A percentile compares a stretch with the other conserved stretches of the same genome.
Conservation (phyloP, 208 protist genomes). For the Polymyxa betae region DNA sequence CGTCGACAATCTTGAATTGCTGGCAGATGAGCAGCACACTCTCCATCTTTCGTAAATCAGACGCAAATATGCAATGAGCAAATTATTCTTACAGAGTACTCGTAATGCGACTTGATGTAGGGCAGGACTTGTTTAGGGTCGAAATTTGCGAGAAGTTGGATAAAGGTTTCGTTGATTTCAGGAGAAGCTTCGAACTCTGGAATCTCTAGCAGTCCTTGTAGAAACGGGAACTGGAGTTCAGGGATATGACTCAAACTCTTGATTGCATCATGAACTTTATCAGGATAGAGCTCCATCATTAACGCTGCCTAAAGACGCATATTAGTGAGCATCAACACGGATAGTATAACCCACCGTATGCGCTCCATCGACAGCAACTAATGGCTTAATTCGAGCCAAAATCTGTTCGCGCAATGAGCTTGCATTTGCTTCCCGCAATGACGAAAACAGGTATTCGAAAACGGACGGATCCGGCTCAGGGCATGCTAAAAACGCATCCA, state of each 20-base stretch:
- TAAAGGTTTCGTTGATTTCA: neutral
- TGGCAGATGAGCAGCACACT: neutral
- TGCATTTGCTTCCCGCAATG: neutral
- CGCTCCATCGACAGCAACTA: neutral
- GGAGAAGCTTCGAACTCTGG: neutral
- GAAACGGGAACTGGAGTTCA: neutral
- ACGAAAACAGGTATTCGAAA: neutral
- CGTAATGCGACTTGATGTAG: neutral
- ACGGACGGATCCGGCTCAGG: neutral
- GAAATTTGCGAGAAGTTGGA: neutral
- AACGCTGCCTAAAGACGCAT: neutral
- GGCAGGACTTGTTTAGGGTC: neutral
- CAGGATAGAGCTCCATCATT: neutral
- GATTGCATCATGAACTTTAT: neutral
- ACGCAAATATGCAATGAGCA: neutral
- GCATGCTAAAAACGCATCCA: neutral
- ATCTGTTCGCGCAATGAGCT: neutral
- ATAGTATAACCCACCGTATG: neutral
- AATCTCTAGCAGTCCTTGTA: neutral
- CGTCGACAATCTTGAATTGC: conserved; percentile 5
- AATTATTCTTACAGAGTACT: neutral
- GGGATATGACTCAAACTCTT: neutral
- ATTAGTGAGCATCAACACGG: neutral
- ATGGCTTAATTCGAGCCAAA: neutral
- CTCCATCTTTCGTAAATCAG: neutral